Percentiles rank a stretch among this genome's conserved stretches.
Evolutionary conservation across 2,329 filamentous ascomycete genomes (phyloP).

Genomic region (Sporothrix globosa): DNA sequence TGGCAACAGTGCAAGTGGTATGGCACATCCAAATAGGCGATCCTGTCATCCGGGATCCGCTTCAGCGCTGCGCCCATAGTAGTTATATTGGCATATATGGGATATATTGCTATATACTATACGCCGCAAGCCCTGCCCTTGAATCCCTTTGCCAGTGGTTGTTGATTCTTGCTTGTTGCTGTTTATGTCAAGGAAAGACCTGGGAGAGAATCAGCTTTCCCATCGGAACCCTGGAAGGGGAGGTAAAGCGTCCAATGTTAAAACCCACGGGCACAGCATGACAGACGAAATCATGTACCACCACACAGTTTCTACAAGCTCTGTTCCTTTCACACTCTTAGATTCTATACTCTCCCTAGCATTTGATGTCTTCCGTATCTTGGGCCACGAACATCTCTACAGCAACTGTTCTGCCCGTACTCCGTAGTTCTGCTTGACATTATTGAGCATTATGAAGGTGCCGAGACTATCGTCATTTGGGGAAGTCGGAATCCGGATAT

Average conservation of each 20-base stretch:
- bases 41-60: slow-evolving; percentile 28
- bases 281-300: slow-evolving; percentile 15
- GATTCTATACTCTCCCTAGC: neutral
- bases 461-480: neutral
- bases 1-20: neutral
- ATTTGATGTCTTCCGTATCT: neutral
- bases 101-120: slow-evolving; percentile 16
- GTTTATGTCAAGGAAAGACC: neutral
- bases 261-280: neutral
- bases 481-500: neutral
- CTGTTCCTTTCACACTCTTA: neutral
- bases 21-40: slow-evolving; percentile 20
- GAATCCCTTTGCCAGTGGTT: neutral
- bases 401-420: neutral
- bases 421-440: neutral
- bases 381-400: neutral
- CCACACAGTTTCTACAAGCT: neutral
- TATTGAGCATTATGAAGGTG: neutral
- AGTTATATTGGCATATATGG: neutral
- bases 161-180: neutral
- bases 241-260: neutral
- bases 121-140: neutral
- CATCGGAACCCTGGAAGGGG: too few relatives aligned
- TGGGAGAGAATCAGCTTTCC: too few relatives aligned
- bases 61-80: slow-evolving; percentile 4